Conservation (phyloP, 2,329 filamentous ascomycete genomes). For the Teratosphaeria epicoccoides region DNA sequence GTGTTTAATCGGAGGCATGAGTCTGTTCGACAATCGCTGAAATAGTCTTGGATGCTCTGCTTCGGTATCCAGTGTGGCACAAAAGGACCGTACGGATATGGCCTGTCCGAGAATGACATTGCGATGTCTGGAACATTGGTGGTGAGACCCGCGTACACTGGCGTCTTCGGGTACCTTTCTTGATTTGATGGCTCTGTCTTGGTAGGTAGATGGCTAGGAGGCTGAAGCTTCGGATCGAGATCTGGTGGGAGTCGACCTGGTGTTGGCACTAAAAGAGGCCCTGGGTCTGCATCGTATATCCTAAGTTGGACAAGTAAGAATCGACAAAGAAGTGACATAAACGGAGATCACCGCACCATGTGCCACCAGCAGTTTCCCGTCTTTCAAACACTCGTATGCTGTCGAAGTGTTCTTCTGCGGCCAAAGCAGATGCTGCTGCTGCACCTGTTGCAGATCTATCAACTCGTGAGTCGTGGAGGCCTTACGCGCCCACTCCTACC, state of each 20-base stretch:
- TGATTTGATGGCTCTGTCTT: slow-evolving; percentile 31
- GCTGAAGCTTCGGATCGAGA: slow-evolving; percentile 35
- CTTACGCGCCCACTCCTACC: neutral
- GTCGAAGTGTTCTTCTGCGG: slow-evolving; percentile 23
- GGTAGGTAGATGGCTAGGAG: slow-evolving; percentile 33
- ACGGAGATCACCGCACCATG: slow-evolving; percentile 13
- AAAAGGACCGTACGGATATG: slow-evolving; percentile 46
- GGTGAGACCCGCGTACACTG: slow-evolving; percentile 42
- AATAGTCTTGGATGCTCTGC: neutral
- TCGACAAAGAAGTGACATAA: too few relatives aligned
- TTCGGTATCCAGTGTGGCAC: slow-evolving; percentile 33
- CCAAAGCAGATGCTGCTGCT: slow-evolving; percentile 20
- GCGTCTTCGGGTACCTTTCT: slow-evolving; percentile 38
- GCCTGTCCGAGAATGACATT: slow-evolving; percentile 44
- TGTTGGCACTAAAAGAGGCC: slow-evolving; percentile 21
- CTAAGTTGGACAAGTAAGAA: neutral
- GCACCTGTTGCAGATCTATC: slow-evolving; percentile 1
- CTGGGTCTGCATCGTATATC: slow-evolving; percentile 40
- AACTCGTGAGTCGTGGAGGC: neutral
- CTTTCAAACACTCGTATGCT: slow-evolving; percentile 26
- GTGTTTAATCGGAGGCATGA: neutral
- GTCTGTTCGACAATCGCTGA: neutral
- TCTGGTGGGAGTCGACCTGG: slow-evolving; percentile 37
- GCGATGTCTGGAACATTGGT: slow-evolving; percentile 48
- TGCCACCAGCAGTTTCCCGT: slow-evolving; percentile 24